Conservation (phyloP, 495 filamentous ascomycete genomes). For the Penicillium subrubescens region DNA sequence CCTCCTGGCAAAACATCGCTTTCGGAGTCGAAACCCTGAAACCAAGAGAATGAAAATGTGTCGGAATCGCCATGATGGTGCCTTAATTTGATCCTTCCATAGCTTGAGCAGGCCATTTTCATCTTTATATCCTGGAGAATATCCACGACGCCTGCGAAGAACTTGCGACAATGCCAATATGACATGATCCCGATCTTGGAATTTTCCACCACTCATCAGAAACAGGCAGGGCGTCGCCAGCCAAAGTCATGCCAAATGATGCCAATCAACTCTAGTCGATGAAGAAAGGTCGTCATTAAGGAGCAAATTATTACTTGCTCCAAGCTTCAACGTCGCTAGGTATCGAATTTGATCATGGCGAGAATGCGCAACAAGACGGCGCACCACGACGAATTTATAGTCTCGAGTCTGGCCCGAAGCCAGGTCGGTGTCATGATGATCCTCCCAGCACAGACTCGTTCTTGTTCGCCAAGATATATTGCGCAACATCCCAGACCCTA, state of each 20-base stretch:
- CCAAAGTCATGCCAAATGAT: neutral
- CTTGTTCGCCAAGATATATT: conserved; percentile 17
- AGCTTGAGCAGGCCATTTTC: neutral
- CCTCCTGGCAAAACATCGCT: neutral
- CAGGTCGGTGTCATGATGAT: neutral
- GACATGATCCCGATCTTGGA: neutral
- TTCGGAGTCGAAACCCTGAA: neutral
- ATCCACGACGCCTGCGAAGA: neutral
- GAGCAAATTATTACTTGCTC: no score
- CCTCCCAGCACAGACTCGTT: neutral
- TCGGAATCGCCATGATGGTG: neutral
- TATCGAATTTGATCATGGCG: neutral
- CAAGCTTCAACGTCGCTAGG: neutral
- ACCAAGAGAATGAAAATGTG: neutral
- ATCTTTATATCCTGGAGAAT: neutral
- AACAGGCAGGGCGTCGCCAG: neutral
- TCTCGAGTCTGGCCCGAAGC: neutral
- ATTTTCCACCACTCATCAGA: neutral
- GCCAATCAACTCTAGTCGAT: neutral
- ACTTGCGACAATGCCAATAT: neutral
- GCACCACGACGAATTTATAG: neutral
- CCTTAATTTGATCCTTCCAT: neutral
- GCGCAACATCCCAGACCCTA: conserved; percentile 4
- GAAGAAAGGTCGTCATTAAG: neutral
- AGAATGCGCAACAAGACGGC: neutral